Conservation (phyloP, 768 basidiomycete genomes). For the Boletellus ananiceps region DNA sequence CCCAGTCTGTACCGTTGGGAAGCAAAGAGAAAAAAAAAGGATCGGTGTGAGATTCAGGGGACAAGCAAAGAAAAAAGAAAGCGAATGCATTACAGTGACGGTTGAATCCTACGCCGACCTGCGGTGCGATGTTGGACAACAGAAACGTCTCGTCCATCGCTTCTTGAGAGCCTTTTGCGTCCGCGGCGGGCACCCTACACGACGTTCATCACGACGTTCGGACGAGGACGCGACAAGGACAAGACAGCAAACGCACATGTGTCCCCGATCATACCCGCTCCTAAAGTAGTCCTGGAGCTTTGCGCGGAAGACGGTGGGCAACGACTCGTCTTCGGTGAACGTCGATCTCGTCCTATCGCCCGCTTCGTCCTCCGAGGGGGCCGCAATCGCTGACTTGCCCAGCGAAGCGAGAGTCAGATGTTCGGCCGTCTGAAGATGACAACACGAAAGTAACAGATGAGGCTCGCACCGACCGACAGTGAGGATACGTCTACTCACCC, state of each 20-base stretch:
- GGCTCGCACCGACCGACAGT: background rate
- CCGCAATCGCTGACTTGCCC: slow-evolving; percentile 40
- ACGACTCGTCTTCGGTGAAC: slow-evolving; percentile 77
- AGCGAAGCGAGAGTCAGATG: slow-evolving; percentile 82
- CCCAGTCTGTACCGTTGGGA: slow-evolving; percentile 71
- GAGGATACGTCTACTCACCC: slow-evolving; percentile 50
- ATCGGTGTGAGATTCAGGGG: background rate
- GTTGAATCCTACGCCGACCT: slow-evolving; percentile 97
- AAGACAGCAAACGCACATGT: slow-evolving; percentile 62
- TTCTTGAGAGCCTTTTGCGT: slow-evolving; percentile 85
- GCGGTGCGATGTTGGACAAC: slow-evolving; percentile 94
- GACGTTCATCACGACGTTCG: background rate
- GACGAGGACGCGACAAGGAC: background rate
- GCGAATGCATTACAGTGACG: slow-evolving; percentile 69
- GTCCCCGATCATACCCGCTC: slow-evolving; percentile 94
- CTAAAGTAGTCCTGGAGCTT: slow-evolving; percentile 84
- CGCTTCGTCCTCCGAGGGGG: slow-evolving; percentile 33
- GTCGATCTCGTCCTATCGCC: slow-evolving; percentile 73
- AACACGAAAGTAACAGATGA: background rate
- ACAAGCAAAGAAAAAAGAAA: background rate
- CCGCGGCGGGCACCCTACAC: slow-evolving; percentile 89
- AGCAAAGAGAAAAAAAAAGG: background rate
- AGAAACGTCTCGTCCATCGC: slow-evolving; percentile 98
- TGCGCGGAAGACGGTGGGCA: slow-evolving; percentile 78
- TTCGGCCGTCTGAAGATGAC: slow-evolving; percentile 73